Conservation (phyloP, 768 basidiomycete species). For the Xerocomus spinulosus region DNA sequence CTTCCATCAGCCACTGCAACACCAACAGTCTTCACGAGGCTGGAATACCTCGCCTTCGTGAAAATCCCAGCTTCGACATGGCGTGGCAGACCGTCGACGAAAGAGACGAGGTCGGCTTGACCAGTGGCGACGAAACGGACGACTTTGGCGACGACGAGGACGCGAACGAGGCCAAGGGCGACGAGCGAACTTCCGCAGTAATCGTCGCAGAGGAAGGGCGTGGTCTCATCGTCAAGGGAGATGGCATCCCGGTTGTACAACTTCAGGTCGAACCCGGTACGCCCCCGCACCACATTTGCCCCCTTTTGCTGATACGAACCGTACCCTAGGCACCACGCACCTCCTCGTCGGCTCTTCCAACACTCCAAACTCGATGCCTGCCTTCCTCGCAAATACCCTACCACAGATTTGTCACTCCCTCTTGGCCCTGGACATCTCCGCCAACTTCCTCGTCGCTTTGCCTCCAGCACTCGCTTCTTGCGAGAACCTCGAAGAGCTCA, state of each 20-base stretch:
- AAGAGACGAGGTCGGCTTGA: slow-evolving; percentile 57
- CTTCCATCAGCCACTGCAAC: slow-evolving; percentile 52
- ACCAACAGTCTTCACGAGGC: slow-evolving; percentile 39
- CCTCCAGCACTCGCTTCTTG: slow-evolving; percentile 83
- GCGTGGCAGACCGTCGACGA: slow-evolving; percentile 73
- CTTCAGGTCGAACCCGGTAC: slow-evolving; percentile 71
- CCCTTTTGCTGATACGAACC: not conserved
- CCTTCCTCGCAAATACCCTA: slow-evolving; percentile 64
- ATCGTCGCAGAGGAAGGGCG: slow-evolving; percentile 81
- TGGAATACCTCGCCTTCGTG: slow-evolving; percentile 43
- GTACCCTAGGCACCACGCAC: slow-evolving; percentile 79
- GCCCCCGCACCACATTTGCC: slow-evolving; percentile 17
- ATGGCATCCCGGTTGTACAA: slow-evolving; percentile 54
- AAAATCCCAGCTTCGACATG: slow-evolving; percentile 73
- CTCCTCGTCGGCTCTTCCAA: slow-evolving; percentile 79
- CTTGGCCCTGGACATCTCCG: slow-evolving; percentile 90
- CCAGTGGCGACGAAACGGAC: slow-evolving; percentile 51
- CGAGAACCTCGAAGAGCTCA: slow-evolving; percentile 83
- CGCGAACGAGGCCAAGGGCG: slow-evolving; percentile 46
- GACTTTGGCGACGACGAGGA: slow-evolving; percentile 51
- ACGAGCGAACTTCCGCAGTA: slow-evolving; percentile 71
- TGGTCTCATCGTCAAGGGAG: slow-evolving; percentile 75
- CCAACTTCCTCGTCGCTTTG: slow-evolving; percentile 78
- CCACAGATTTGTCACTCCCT: slow-evolving; percentile 74
- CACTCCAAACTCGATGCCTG: slow-evolving; percentile 72